Conservation (phyloP, 2,329 filamentous ascomycete species). For the Trichoderma breve region DNA sequence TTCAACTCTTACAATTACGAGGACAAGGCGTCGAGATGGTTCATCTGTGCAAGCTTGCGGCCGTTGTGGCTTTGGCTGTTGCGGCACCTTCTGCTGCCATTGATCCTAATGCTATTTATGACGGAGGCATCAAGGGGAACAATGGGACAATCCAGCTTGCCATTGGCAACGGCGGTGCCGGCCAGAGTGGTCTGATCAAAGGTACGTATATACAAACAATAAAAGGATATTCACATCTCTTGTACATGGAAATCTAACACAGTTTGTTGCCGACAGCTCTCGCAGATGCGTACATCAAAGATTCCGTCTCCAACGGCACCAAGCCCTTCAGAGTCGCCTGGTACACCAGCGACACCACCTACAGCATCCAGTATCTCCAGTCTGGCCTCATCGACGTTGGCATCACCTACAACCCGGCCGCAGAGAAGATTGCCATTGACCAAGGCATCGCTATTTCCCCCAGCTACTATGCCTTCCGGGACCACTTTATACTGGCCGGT, state of each 20-base stretch:
- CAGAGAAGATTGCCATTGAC: conserved; percentile 43
- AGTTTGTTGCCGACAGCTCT: conserved; percentile 22
- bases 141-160: conserved; percentile 26
- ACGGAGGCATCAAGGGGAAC: conserved; percentile 24
- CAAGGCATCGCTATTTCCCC: conserved; percentile 36
- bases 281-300: conserved; percentile 30
- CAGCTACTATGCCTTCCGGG: conserved; percentile 42
- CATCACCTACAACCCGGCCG: conserved; percentile 45
- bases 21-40: neutral
- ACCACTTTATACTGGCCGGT: conserved; percentile 47
- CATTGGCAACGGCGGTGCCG: conserved; percentile 39
- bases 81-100: conserved; percentile 9
- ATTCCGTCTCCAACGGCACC: conserved; percentile 22
- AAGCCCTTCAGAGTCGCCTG: conserved; percentile 43
- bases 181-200: conserved; percentile 38
- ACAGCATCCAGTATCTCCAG: conserved; percentile 44
- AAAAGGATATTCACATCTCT: neutral
- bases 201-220: conserved; percentile 23
- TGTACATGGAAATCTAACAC: neutral
- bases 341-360: conserved; percentile 46
- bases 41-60: conserved; percentile 7
- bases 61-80: neutral
- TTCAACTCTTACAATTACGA: neutral
- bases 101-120: conserved; percentile 25
- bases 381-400: conserved; percentile 40